These are phyloP conservation scores for Stentor coeruleus DNA, from an alignment of 73 alveolate species.

Conservation along the genomic window DNA sequence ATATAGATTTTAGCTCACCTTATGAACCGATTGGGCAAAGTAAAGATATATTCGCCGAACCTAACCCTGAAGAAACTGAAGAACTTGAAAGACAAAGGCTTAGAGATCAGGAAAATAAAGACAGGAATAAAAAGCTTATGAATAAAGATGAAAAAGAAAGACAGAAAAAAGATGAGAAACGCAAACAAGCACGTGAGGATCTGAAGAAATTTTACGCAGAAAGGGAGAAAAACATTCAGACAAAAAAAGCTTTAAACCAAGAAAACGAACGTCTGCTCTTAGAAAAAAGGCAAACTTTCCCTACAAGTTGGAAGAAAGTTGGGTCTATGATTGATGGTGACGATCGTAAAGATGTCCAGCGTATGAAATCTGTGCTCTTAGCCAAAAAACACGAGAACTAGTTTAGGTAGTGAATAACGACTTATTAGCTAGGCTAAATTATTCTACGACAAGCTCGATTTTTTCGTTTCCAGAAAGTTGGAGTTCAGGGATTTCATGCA, in stretches of 20 bases:
- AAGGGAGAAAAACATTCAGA: neutral
- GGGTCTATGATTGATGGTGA: slow-evolving; percentile 16
- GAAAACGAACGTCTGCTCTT: neutral
- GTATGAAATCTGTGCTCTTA: slow-evolving; percentile 23
- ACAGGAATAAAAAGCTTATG: neutral
- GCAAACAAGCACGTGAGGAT: slow-evolving; percentile 9
- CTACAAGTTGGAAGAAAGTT: slow-evolving; percentile 21
- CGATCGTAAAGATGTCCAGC: slow-evolving; percentile 11
- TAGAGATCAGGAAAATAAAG: slow-evolving; percentile 22
- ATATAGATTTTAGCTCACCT: neutral
- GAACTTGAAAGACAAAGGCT: slow-evolving; percentile 19
- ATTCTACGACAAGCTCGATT: no score
- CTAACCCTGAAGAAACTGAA: slow-evolving; percentile 9
- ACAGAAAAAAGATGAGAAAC: neutral
- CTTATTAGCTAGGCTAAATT: no score
- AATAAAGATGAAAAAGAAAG: slow-evolving; percentile 24
- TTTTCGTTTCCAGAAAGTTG: no score
- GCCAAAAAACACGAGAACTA: slow-evolving; percentile 3
- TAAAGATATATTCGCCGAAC: neutral
- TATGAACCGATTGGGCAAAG: neutral
- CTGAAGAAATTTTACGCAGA: slow-evolving; percentile 8
- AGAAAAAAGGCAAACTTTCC: neutral
- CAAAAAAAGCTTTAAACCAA: slow-evolving; percentile 1
- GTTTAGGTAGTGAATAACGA: no score
- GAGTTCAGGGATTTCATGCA: no score